phyloP scores from a whole-genome alignment of 2,329 filamentous ascomycete species.

The Epichloe sibirici region DNA sequence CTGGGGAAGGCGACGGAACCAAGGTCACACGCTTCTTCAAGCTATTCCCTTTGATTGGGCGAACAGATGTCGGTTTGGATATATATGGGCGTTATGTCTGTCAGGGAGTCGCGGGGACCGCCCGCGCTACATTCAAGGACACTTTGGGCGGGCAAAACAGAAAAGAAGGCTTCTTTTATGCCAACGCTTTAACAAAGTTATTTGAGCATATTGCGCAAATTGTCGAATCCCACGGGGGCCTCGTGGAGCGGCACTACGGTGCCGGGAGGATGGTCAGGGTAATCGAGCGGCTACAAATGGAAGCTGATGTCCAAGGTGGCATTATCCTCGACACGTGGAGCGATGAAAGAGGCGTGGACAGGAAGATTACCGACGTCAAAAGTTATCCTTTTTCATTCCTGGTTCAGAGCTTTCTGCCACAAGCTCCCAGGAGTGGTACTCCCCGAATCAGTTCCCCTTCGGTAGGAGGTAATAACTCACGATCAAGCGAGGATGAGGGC shows the following conservation, averaged over 20 bases:
- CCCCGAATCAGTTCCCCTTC: conserved; percentile 69
- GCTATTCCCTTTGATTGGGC: conserved; percentile 84
- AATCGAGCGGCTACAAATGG: conserved; percentile 82
- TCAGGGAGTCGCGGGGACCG: conserved; percentile 78
- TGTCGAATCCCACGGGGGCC: conserved; percentile 76
- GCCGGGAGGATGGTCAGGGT: conserved; percentile 87
- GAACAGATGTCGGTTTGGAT: conserved; percentile 79
- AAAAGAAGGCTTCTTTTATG: conserved; percentile 82
- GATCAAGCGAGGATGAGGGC: conserved; percentile 73
- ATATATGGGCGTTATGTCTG: conserved; percentile 95
- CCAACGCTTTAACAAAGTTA: conserved; percentile 75
- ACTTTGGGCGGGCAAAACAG: conserved; percentile 33
- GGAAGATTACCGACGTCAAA: conserved; percentile 87
- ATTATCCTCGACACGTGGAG: conserved; percentile 94
- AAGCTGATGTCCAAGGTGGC: conserved; percentile 91
- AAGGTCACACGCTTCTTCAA: conserved; percentile 97
- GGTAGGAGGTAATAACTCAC: conserved; percentile 39
- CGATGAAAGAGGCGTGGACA: conserved; percentile 74
- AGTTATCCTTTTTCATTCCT: conserved; percentile 96
- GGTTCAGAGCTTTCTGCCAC: conserved; percentile 80
- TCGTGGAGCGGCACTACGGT: conserved; percentile 93
- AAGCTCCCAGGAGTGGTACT: conserved; percentile 51
- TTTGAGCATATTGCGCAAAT: conserved; percentile 98
- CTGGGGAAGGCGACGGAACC: conserved; percentile 72
- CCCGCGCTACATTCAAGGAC: conserved; percentile 67